Evolutionary conservation across 2,329 filamentous ascomycete species (phyloP).

Genomic region (Neofusicoccum sp.): DNA sequence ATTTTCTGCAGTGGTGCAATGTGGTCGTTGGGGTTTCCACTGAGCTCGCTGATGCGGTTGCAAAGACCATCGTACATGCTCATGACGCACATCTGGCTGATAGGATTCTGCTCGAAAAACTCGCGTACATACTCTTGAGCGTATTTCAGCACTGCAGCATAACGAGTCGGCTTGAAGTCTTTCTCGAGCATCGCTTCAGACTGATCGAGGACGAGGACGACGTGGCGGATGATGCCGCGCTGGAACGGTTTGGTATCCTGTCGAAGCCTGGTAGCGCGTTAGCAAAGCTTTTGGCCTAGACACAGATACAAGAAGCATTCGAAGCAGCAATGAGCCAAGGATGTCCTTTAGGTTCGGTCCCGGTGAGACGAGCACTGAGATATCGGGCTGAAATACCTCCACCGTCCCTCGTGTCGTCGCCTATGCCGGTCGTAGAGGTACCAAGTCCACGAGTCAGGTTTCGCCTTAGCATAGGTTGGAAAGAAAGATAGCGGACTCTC

Average conservation of each 20-base stretch:
- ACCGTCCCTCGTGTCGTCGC: no score
- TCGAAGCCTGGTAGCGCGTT: slow-evolving; percentile 60
- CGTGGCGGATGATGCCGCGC: slow-evolving; percentile 94
- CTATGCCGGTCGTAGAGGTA: no score
- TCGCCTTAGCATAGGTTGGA: no score
- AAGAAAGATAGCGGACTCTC: no score
- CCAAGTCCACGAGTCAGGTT: no score
- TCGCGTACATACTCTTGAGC: slow-evolving; percentile 85
- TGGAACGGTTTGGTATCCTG: slow-evolving; percentile 95
- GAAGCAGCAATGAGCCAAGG: no score
- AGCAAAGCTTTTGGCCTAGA: not conserved
- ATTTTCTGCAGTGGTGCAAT: slow-evolving; percentile 71
- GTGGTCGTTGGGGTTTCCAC: slow-evolving; percentile 87
- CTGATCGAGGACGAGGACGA: slow-evolving; percentile 87
- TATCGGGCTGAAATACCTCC: no score
- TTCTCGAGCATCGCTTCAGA: slow-evolving; percentile 94
- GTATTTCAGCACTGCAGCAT: slow-evolving; percentile 77
- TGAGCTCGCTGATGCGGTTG: slow-evolving; percentile 80
- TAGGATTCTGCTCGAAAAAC: slow-evolving; percentile 98
- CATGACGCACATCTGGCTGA: slow-evolving; percentile 88
- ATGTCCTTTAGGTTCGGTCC: no score
- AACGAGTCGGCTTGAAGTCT: slow-evolving; percentile 84
- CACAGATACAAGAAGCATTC: not conserved
- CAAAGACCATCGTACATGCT: slow-evolving; percentile 93
- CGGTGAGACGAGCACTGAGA: no score